Percentiles rank a stretch among this genome's conserved stretches.
Evolutionary conservation across 2,329 filamentous ascomycete genomes (phyloP).

Genomic region (Ambrosiella beaveri): DNA sequence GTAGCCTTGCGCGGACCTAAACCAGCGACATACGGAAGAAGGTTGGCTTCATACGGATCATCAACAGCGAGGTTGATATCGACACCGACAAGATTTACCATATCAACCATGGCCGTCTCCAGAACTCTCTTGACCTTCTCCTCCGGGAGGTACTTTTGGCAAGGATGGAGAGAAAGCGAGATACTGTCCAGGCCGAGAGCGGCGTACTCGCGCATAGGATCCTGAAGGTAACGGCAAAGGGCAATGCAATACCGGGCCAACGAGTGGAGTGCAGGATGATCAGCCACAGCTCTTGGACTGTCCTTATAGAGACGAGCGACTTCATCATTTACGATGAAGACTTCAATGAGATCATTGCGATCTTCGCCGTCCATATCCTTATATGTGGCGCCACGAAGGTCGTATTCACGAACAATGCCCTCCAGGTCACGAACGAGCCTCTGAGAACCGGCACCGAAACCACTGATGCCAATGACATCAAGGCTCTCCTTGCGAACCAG

Average conservation of each 20-base stretch:
- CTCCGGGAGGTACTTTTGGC: slow-evolving; percentile 72
- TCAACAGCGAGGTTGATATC: slow-evolving; percentile 83
- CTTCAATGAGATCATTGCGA: slow-evolving; percentile 65
- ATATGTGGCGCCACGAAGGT: slow-evolving; percentile 64
- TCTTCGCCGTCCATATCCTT: slow-evolving; percentile 62
- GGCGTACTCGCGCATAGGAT: slow-evolving; percentile 91
- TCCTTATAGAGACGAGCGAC: slow-evolving; percentile 93
- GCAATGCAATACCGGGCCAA: slow-evolving; percentile 80
- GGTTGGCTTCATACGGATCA: slow-evolving; percentile 66
- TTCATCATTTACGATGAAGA: slow-evolving; percentile 88
- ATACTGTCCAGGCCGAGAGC: slow-evolving; percentile 75
- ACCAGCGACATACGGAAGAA: slow-evolving; percentile 81
- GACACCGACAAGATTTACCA: slow-evolving; percentile 91
- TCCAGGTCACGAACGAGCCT: slow-evolving; percentile 69
- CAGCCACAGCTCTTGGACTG: slow-evolving; percentile 58
- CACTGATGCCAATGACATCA: slow-evolving; percentile 79
- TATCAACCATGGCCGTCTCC: slow-evolving; percentile 95
- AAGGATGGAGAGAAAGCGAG: slow-evolving; percentile 75
- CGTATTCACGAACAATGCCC: slow-evolving; percentile 58
- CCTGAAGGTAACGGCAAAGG: slow-evolving; percentile 81
- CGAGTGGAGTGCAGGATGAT: slow-evolving; percentile 65
- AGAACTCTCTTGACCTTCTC: slow-evolving; percentile 76
- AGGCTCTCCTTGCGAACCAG: slow-evolving; percentile 64
- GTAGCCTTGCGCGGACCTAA: slow-evolving; percentile 84
- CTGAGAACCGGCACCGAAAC: slow-evolving; percentile 73